Base-by-base conservation (phyloP, 306 rosid species). In the Citrullus amarus region DNA sequence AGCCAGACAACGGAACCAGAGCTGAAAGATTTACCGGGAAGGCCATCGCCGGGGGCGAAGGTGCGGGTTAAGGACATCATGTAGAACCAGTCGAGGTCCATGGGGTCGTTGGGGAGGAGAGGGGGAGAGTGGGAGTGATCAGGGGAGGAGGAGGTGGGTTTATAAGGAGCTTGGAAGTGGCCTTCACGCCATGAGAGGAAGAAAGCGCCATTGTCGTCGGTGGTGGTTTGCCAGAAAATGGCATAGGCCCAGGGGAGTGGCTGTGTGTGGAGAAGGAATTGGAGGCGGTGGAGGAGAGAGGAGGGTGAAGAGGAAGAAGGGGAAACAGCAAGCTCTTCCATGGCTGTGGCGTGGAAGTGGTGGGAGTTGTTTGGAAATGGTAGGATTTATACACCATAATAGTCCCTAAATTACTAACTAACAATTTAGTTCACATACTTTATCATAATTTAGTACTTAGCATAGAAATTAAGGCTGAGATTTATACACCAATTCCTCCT, bases 11-110 rank as follows among this genome's bases (percentile, higher is more conserved):
- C 78, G 0, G 94, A 76, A 2, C 86, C 88, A 2, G 93, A 83
- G 62, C 83, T 66, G 7, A 89, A 89, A 41, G 96, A 80, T 69
- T 82, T 87, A 8, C 85, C 87, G 0, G 90, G 96, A 11, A 87
- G 79, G 11, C 63, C 71, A 0, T 82, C 85, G 1, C 80, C 81
- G 4, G 86, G 5, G 1, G 89, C 0, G 84, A 92, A 92, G 8
- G 84, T 86, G 17, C 88, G 86, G 22, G 90, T 80, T 80, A 92
- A 59, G 38, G 98, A 94, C 92, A 91, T 88, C 54, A 90, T 82
- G 16, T 92, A 94, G 92, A 94, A 94, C 98, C 95, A 94, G 78
- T 92, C 96, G 0, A 86, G 87, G 57, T 92, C 93, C 0, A 78
- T 75, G 51, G 81, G 82, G 20, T 80, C 87, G 48, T 28, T 81